Percentiles rank a stretch among this genome's conserved stretches.
phyloP scores from a whole-genome alignment of 2,329 filamentous ascomycete species.

The Alternaria gaisen region DNA sequence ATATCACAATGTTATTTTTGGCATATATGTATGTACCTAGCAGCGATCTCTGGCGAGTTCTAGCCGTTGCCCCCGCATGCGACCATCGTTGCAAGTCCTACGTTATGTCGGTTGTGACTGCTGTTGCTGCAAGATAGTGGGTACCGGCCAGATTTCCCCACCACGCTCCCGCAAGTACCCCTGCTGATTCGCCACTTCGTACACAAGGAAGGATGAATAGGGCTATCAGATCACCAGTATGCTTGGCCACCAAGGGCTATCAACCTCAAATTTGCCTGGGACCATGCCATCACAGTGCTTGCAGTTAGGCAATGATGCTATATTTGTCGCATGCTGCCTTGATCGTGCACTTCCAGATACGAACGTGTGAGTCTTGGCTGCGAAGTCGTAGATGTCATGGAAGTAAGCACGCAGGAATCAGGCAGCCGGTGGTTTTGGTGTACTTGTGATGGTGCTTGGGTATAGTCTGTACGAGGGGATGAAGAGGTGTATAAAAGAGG shows the following conservation, averaged over 20 bases:
- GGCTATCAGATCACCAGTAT: not conserved
- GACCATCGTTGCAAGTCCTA: not conserved
- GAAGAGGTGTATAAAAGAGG: not conserved
- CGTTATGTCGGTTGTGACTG: not conserved
- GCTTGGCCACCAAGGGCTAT: not conserved
- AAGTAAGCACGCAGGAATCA: not conserved
- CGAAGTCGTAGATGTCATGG: constrained; percentile 16
- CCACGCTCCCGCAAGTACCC: not conserved
- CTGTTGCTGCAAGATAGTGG: not conserved
- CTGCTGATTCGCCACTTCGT: constrained; percentile 1
- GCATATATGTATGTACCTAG: not conserved
- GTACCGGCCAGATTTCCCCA: not conserved
- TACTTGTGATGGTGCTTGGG: not conserved
- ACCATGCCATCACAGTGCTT: not conserved
- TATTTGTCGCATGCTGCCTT: not conserved
- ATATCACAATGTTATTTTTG: not conserved
- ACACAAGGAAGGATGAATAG: not conserved
- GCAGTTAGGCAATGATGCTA: not conserved
- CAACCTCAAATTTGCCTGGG: not conserved
- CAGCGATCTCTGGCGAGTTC: not conserved
- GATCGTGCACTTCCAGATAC: not conserved
- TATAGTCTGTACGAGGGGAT: not conserved
- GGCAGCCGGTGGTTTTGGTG: not conserved
- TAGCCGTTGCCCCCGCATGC: not conserved
- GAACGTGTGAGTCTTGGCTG: constrained; percentile 4